These are phyloP conservation scores for Pseudogymnoascus sp. DNA, from an alignment of 2,329 filamentous ascomycete species.

Conservation along the genomic window DNA sequence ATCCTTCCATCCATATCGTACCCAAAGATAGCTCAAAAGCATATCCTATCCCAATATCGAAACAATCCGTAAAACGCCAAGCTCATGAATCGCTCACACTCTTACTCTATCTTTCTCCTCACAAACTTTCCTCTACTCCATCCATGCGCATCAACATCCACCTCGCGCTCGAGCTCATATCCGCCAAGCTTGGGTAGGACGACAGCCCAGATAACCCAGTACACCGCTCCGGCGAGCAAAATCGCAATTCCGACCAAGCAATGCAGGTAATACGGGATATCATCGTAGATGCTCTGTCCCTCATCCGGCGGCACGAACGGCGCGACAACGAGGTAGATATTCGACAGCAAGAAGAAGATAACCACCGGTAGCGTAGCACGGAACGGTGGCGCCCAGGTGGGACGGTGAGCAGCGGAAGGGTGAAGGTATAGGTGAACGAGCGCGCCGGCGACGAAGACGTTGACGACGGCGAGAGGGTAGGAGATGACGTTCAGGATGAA, in stretches of 20 bases:
- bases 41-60: neutral
- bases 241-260: slow-evolving; percentile 50
- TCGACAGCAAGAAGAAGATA: slow-evolving; percentile 52
- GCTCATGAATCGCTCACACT: neutral
- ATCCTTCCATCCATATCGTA: neutral
- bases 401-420: slow-evolving; percentile 39
- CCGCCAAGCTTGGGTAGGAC: slow-evolving; percentile 43
- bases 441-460: slow-evolving; percentile 45
- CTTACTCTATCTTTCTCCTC: slow-evolving; percentile 11
- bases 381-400: slow-evolving; percentile 46
- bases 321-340: slow-evolving; percentile 52
- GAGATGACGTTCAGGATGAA: slow-evolving; percentile 56
- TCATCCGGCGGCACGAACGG: slow-evolving; percentile 47
- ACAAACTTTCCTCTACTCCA: slow-evolving; percentile 53
- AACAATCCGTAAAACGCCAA: neutral
- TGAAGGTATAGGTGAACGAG: slow-evolving; percentile 46
- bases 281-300: slow-evolving; percentile 45
- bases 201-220: slow-evolving; percentile 49
- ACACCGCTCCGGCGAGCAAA: slow-evolving; percentile 43
- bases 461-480: slow-evolving; percentile 53
- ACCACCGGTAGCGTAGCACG: slow-evolving; percentile 45
- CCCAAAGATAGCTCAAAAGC: neutral
- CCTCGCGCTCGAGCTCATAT: slow-evolving; percentile 50
- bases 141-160: slow-evolving; percentile 49
- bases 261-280: slow-evolving; percentile 50